Base-by-base conservation (phyloP, 1,139 yeast species). In the Schizosaccharomyces versatilis region DNA sequence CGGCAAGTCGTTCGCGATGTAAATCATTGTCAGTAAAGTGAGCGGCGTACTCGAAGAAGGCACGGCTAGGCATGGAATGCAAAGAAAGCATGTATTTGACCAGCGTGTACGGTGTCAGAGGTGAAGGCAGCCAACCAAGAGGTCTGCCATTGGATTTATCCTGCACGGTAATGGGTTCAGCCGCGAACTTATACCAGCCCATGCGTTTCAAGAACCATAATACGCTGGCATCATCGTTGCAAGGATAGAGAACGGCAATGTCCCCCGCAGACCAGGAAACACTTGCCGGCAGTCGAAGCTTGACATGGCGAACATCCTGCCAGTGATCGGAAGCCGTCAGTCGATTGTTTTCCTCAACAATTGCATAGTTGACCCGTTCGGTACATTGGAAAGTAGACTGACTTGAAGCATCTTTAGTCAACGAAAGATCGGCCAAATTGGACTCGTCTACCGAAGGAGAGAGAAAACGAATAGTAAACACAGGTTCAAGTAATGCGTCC, bases 61-160 rank as follows among this genome's bases (percentile, higher is more conserved):
- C 77, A 47, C 94, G 72, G 55, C 86, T 74, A 0, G 98, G 98
- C 19, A 90, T 80, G 1, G 94, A 75, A 67, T 74, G 76, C 10
- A 90, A 73, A 64, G 90, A 97, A 53, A 88, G 67, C 65, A 88
- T 95, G 64, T 83, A 79, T 5, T 80, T 80, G 36, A 90, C 62
- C n/a, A 90, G 68, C 3, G 79, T 73, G 57, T 95, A 68, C 47
- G 90, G 68, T 0, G 97, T 86, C 49, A 76, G 62, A 0, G 73
- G 73, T 17, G 67, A 66, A 1, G 81, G 76, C 36, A 78, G 63
- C 0, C 41, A 51, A 3, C 51, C 39, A n/a, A 36, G 38, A 12
- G 38, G 17, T 1, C 56, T 60, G 36, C 12, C 38, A 6, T 47
- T 38, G 32, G 17, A 38, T 1, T 56, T 55, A 6, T 53, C n/a